Conservation (phyloP, 148 eudicot genomes). For the Oxyria digyna region DNA sequence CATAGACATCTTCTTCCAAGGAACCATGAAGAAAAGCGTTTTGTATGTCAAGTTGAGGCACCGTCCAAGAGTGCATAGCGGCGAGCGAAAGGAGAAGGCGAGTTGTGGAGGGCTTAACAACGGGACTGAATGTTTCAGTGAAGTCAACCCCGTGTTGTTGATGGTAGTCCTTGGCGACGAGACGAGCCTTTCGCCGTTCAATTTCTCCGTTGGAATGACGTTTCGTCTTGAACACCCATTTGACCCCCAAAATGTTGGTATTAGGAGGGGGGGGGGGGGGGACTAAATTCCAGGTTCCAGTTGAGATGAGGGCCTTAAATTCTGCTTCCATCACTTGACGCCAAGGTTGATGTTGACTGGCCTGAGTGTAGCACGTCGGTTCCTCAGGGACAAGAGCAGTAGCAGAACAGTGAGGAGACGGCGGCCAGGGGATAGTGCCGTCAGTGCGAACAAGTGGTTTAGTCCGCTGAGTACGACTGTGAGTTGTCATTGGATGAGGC, state of each 20-base stretch:
- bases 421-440: not conserved
- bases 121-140: not conserved
- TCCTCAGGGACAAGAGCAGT: not conserved
- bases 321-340: not conserved
- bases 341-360: not conserved
- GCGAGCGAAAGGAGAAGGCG: not conserved
- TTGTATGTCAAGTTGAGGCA: too few species aligned
- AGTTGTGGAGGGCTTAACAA: not conserved
- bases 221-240: not conserved
- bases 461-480: too few species aligned
- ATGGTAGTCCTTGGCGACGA: not conserved
- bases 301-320: not conserved
- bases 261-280: not conserved
- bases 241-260: not conserved
- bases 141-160: not conserved
- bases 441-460: not conserved
- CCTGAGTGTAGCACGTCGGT: not conserved
- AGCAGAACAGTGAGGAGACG: not conserved
- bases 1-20: too few species aligned
- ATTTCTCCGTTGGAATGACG: not conserved
- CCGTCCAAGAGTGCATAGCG: not conserved
- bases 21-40: too few species aligned
- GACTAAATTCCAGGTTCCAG: not conserved
- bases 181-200: not conserved
- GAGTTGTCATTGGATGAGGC: not conserved